phyloP scores from a whole-genome alignment of 75 land plant genomes.

The Selaginella moellendorffii region DNA sequence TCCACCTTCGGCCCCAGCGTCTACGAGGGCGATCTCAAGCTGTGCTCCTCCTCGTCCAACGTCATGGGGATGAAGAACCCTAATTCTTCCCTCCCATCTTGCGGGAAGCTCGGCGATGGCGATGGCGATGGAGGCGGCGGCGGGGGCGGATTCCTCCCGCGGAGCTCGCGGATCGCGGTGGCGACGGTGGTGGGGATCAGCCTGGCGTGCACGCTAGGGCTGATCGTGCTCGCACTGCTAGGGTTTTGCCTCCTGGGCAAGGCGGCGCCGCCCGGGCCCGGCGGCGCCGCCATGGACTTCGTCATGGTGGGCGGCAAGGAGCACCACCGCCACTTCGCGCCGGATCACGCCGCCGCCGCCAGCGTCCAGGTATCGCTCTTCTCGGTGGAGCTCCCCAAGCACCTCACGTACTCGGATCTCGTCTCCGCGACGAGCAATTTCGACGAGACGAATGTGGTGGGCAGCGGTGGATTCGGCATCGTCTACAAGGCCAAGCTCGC shows the following conservation, averaged over 20 bases:
- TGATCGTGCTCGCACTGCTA: neutral
- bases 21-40: constrained; percentile 15
- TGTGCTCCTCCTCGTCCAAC: constrained; percentile 11
- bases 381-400: constrained; percentile 5
- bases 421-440: constrained; percentile 39
- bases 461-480: constrained; percentile 51
- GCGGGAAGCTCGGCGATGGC: neutral
- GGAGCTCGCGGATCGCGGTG: neutral
- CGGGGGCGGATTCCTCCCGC: neutral
- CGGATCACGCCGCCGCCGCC: neutral
- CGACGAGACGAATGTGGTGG: constrained; percentile 30
- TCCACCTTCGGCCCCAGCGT: constrained; percentile 14
- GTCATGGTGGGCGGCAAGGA: constrained; percentile 8
- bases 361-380: constrained; percentile 8
- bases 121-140: too few relatives aligned
- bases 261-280: neutral
- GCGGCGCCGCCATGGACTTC: neutral
- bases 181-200: constrained; percentile 1
- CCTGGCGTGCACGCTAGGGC: constrained; percentile 4
- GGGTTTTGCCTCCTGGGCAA: constrained; percentile 4
- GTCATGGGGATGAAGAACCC: neutral
- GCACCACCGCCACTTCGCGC: neutral
- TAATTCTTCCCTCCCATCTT: neutral
- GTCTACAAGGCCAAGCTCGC: constrained; percentile 48
- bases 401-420: constrained; percentile 28